Evolutionary conservation across 2,329 filamentous ascomycete genomes (phyloP), one percentile per base, ranked within the genome.

Genomic region (Exophiala dermatitidis): DNA sequence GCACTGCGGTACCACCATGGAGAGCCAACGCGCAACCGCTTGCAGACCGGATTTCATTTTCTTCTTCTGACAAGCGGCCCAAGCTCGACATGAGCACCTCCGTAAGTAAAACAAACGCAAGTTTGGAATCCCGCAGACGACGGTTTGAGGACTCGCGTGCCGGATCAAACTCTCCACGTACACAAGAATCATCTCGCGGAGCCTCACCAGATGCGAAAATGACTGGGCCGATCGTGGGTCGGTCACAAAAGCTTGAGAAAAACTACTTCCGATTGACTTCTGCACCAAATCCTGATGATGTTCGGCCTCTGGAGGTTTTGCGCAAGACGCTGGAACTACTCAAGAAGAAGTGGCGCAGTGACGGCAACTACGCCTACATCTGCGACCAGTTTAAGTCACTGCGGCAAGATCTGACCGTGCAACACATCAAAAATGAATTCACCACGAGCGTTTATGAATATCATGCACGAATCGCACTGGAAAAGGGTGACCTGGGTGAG

Each of bases 401-500:
- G 69, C 88, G 93, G 57, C 93, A 98, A 77, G 93, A 98, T 75
- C 79, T 98, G 69, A 98, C 93, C 37, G 93, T 98, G 51, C 93
- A 98, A 72, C 91, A 88, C 67, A 90, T 98, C 74, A 90, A 89
- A 74, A 95, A 90, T 71, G 88, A 94, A 49, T 97, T 98, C 69
- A 97, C 93, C 29, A 90, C 97, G 60, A 86, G 81, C 59, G 93
- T 96, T 45, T 98, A 98, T 72, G 93, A 98, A 74, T 94, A 91
- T 58, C 93, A 98, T 74, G 93, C 91, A 60, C 85, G 93, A 57
- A 97, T 98, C 73, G 93, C 93, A 63, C 78, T 98, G 72, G 91
- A 98, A 74, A 96, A 94, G 80, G 90, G 88, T 74, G 93, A 98
- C 78, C 82, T 97, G 77, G 91, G 93, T 98, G 93, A 98, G 93